Evolutionary conservation across 176 grass and related monocot genomes (phyloP).

Genomic region (Phyllostachys edulis): DNA sequence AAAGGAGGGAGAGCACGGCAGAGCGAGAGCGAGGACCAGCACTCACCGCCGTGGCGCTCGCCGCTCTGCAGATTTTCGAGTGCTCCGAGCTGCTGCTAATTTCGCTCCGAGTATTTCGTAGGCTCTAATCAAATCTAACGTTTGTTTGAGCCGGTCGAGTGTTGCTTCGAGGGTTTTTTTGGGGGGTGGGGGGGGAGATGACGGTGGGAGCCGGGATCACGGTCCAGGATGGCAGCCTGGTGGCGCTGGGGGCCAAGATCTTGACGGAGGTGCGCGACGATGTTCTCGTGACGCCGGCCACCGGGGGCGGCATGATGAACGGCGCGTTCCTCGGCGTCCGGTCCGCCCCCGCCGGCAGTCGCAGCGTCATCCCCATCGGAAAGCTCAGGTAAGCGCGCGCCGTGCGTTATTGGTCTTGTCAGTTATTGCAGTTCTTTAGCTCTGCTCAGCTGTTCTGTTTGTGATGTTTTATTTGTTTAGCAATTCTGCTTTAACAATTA

Average conservation of each 20-base stretch:
- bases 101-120: too few relatives aligned
- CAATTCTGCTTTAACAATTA: too few relatives aligned
- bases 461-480: neutral
- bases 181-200: slow-evolving; percentile 57
- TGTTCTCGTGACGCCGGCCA: slow-evolving; percentile 56
- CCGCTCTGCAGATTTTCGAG: too few relatives aligned
- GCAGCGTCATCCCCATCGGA: slow-evolving; percentile 71
- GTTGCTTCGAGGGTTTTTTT: too few relatives aligned
- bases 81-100: too few relatives aligned
- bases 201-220: slow-evolving; percentile 35
- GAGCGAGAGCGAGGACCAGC: too few relatives aligned
- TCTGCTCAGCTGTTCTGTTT: neutral
- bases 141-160: neutral
- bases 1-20: too few relatives aligned
- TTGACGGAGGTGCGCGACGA: slow-evolving; percentile 54
- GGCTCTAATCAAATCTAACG: too few relatives aligned
- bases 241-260: slow-evolving; percentile 51
- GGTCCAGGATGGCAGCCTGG: slow-evolving; percentile 61
- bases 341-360: slow-evolving; percentile 45
- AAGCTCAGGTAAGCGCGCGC: slow-evolving; percentile 62
- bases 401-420: neutral
- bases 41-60: too few relatives aligned
- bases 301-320: slow-evolving; percentile 44
- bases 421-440: neutral
- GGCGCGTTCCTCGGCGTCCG: slow-evolving; percentile 71